These are phyloP conservation scores for Rhizopus delemar DNA, from an alignment of 371 early-diverging fungal genomes.

Conservation along the genomic window DNA sequence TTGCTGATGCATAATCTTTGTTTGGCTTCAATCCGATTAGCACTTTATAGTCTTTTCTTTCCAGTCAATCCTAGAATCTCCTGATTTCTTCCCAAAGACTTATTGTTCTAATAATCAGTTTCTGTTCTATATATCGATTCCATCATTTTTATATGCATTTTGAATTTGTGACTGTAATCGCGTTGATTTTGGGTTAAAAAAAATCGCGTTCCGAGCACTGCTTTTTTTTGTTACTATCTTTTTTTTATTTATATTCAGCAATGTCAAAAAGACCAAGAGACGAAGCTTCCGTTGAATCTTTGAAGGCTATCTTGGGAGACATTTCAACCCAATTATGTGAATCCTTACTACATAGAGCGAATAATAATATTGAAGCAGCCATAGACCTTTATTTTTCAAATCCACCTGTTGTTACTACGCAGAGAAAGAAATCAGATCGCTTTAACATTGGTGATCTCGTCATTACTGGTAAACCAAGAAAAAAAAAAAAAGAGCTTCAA, in stretches of 20 bases:
- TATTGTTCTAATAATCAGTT: too few relatives aligned
- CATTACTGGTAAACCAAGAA: constrained; percentile 23
- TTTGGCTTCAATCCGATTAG: too few relatives aligned
- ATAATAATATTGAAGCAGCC: constrained; percentile 26
- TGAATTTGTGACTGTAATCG: too few relatives aligned
- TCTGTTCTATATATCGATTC: too few relatives aligned
- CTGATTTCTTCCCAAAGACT: too few relatives aligned
- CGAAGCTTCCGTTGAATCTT: constrained; percentile 11
- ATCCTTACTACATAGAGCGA: constrained; percentile 16
- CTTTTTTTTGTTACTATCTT: neutral
- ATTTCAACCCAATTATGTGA: constrained; percentile 6
- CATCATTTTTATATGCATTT: too few relatives aligned
- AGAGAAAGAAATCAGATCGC: constrained; percentile 1
- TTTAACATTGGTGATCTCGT: constrained; percentile 45
- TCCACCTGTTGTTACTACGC: constrained; percentile 5
- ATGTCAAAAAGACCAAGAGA: constrained; percentile 24
- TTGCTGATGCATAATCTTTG: too few relatives aligned
- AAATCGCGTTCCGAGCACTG: too few relatives aligned
- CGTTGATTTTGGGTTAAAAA: too few relatives aligned
- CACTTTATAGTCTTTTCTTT: too few relatives aligned
- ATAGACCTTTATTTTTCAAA: constrained; percentile 25
- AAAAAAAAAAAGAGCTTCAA: neutral
- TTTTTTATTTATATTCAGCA: neutral
- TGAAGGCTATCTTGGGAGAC: constrained; percentile 20
- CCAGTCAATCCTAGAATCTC: too few relatives aligned